These are phyloP conservation scores for Chamaecrista fasciculata DNA, from an alignment of 306 rosid genomes.

Conservation along the genomic window DNA sequence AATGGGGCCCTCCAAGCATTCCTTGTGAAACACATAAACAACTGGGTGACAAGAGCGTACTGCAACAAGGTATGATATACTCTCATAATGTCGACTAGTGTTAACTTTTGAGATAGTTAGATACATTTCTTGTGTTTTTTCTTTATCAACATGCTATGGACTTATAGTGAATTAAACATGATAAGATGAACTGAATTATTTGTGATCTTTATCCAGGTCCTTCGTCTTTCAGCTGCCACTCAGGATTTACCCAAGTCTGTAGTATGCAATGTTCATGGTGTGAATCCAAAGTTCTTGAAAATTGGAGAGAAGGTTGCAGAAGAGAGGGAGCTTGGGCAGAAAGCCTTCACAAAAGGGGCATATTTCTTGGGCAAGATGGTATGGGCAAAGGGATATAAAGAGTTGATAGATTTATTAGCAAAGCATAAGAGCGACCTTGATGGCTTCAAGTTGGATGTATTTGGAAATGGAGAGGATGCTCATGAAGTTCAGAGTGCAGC, in stretches of 20 bases:
- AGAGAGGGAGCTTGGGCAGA: conserved; percentile 75
- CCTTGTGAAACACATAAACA: conserved; percentile 94
- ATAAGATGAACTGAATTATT: conserved; percentile 14
- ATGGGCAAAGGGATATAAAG: conserved; percentile 96
- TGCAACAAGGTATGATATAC: conserved; percentile 69
- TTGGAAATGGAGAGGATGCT: conserved; percentile 96
- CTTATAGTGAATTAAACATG: conserved; percentile 14
- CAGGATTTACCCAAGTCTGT: conserved; percentile 91
- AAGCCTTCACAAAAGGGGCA: conserved; percentile 88
- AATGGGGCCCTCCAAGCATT: conserved; percentile 94
- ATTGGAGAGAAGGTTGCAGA: conserved; percentile 80
- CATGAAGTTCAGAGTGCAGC: conserved; percentile 85
- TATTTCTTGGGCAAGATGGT: conserved; percentile 99
- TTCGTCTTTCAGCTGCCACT: conserved; percentile 96
- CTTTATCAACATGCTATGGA: conserved; percentile 13
- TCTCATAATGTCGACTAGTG: conserved; percentile 5
- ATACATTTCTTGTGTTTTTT: conserved; percentile 6
- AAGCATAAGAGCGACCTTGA: conserved; percentile 75
- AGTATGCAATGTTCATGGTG: conserved; percentile 97
- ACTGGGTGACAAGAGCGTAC: conserved; percentile 86
- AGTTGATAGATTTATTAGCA: conserved; percentile 77
- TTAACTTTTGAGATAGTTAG: conserved; percentile 12
- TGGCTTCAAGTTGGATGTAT: conserved; percentile 90
- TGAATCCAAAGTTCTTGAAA: conserved; percentile 89
- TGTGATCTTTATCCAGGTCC: conserved; percentile 58